Conservation (phyloP, 2,329 filamentous ascomycete genomes). For the Diaporthe nobilis region DNA sequence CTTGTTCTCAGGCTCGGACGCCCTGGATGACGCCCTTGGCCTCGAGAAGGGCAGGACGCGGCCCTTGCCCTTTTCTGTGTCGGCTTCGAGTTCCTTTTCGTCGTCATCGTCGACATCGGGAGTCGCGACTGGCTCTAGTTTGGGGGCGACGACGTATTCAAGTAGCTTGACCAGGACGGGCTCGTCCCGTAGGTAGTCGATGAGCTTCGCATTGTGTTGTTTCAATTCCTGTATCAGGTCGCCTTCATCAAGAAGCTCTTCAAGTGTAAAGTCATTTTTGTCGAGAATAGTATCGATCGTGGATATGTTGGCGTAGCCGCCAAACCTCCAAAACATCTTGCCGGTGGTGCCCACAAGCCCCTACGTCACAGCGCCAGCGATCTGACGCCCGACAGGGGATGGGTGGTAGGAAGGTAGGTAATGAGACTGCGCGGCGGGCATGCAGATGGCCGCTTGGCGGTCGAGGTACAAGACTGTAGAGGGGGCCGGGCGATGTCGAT, state of each 20-base stretch:
- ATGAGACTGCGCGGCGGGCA: constrained; percentile 36
- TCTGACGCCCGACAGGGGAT: constrained; percentile 39
- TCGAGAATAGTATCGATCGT: constrained; percentile 97
- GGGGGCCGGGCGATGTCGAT: not conserved
- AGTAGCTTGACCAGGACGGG: constrained; percentile 87
- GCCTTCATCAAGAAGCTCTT: constrained; percentile 95
- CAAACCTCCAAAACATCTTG: constrained; percentile 99
- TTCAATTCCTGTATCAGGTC: constrained; percentile 98
- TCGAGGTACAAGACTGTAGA: not conserved
- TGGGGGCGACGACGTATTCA: constrained; percentile 90
- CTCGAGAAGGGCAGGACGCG: constrained; percentile 64
- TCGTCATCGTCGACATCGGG: constrained; percentile 66
- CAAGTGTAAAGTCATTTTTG: constrained; percentile 94
- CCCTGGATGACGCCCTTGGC: constrained; percentile 67
- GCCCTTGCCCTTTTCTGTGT: constrained; percentile 59
- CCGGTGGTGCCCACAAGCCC: constrained; percentile 45
- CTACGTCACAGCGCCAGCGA: constrained; percentile 49
- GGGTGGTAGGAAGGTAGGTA: constrained; percentile 18
- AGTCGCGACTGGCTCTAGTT: constrained; percentile 69
- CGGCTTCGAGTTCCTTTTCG: constrained; percentile 50
- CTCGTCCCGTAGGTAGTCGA: constrained; percentile 94
- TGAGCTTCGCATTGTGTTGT: constrained; percentile 96
- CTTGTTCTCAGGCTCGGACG: constrained; percentile 64
- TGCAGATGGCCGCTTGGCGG: constrained; percentile 32
- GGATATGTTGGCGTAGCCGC: constrained; percentile 97